Evolutionary conservation across 2,329 filamentous ascomycete species (phyloP).

Genomic region (Davidsoniella australis): DNA sequence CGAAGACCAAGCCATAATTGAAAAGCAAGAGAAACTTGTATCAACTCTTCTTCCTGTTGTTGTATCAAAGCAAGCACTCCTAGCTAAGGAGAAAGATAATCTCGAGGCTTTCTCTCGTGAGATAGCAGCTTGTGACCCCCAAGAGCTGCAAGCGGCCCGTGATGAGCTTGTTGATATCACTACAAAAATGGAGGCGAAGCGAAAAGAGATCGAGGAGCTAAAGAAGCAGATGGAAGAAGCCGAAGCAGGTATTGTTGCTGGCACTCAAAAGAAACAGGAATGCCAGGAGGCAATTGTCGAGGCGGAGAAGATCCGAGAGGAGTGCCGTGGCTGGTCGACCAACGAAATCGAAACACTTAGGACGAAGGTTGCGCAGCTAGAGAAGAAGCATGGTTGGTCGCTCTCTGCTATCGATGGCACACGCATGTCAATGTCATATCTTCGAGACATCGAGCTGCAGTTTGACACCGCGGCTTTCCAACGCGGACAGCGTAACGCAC

Average conservation of each 20-base stretch:
- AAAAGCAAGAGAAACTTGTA: constrained; percentile 51
- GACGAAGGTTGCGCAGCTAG: constrained; percentile 49
- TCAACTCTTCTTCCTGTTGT: constrained; percentile 50
- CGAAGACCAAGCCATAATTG: constrained; percentile 49
- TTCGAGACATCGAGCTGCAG: constrained; percentile 53
- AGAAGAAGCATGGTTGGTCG: constrained; percentile 52
- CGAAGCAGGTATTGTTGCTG: constrained; percentile 43
- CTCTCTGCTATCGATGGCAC: constrained; percentile 47
- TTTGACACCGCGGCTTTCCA: constrained; percentile 51
- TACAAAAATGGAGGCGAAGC: constrained; percentile 52
- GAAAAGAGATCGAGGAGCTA: constrained; percentile 46
- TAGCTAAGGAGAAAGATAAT: constrained; percentile 47
- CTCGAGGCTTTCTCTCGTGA: constrained; percentile 58
- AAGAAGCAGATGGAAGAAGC: constrained; percentile 50
- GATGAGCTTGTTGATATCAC: constrained; percentile 48
- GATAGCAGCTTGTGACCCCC: constrained; percentile 62
- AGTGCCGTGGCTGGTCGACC: constrained; percentile 76
- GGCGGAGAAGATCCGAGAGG: constrained; percentile 68
- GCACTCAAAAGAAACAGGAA: constrained; percentile 45
- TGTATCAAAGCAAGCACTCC: constrained; percentile 37
- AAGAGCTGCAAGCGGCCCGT: constrained; percentile 60
- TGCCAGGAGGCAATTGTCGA: constrained; percentile 60
- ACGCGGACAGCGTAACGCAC: constrained; percentile 27
- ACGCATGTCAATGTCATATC: constrained; percentile 57
- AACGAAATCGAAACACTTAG: constrained; percentile 67